Percentiles rank a stretch among this genome's conserved stretches.
phyloP scores from a whole-genome alignment of 1,284 basidiomycete species.

The Rhodotorula sp. region DNA sequence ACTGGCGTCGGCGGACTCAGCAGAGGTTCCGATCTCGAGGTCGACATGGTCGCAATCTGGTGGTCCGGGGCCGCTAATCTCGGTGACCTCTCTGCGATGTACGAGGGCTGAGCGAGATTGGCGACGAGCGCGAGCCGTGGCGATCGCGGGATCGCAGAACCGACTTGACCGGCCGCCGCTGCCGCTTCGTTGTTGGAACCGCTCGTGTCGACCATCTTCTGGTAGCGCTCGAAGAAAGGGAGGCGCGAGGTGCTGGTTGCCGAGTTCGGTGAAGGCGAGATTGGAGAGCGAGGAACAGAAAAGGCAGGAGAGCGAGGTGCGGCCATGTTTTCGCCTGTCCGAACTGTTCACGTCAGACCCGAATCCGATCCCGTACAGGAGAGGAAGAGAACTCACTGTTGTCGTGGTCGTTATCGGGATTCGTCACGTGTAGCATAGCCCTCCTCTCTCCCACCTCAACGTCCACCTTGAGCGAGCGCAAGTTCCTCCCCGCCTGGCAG shows the following conservation, averaged over 20 bases:
- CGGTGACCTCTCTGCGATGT: neutral
- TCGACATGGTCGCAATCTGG: neutral
- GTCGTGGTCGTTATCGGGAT: neutral
- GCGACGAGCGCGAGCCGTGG: neutral
- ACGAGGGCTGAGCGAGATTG: neutral
- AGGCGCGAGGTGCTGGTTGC: slow-evolving; percentile 14
- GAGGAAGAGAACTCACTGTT: no score
- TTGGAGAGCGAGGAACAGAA: neutral
- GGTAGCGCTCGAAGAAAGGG: slow-evolving; percentile 40
- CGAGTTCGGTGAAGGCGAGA: slow-evolving; percentile 5
- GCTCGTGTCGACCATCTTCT: slow-evolving; percentile 10
- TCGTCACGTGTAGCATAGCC: neutral
- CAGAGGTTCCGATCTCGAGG: neutral
- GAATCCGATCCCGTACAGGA: slow-evolving; percentile 1
- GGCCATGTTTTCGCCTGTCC: neutral
- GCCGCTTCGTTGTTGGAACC: neutral
- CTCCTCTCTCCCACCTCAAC: neutral
- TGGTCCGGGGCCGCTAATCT: no score
- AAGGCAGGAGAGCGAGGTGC: neutral
- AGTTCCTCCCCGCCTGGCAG: slow-evolving; percentile 5
- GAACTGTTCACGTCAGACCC: neutral
- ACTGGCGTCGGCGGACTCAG: neutral
- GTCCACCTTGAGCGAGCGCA: slow-evolving; percentile 1
- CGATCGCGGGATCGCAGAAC: slow-evolving; percentile 3
- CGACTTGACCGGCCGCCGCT: neutral